Evolutionary conservation across 2,329 filamentous ascomycete genomes (phyloP).

Genomic region (Fusarium paranaense): DNA sequence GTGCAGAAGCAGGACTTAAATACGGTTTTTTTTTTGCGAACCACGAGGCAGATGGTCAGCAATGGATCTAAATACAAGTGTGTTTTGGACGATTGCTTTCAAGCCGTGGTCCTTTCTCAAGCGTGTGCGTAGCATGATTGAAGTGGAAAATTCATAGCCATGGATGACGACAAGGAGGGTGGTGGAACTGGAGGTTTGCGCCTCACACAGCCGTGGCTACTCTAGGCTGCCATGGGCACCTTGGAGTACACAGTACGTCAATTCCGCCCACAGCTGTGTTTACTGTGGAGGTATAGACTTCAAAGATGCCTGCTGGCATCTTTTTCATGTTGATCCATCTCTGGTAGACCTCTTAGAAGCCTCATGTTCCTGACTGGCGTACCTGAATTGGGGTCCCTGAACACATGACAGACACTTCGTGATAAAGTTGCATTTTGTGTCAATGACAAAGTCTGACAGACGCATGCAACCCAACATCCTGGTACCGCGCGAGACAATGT

Average conservation of each 20-base stretch:
- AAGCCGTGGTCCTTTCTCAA: neutral
- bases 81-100: neutral
- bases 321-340: neutral
- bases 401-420: neutral
- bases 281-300: neutral
- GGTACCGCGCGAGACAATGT: neutral
- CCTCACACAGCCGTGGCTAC: neutral
- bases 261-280: neutral
- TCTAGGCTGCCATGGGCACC: neutral
- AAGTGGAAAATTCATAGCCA: neutral
- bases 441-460: neutral
- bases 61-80: too few relatives aligned
- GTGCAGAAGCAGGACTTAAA: neutral
- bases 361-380: neutral
- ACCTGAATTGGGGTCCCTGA: neutral
- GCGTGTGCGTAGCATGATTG: neutral
- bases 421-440: neutral
- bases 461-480: neutral
- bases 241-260: neutral
- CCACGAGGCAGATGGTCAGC: neutral
- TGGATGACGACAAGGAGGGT: neutral
- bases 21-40: neutral
- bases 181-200: neutral
- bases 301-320: neutral
- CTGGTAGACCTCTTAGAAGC: neutral